These are phyloP conservation scores for Medicago ruthenica DNA, from an alignment of 306 rosid species.

Conservation along the genomic window DNA sequence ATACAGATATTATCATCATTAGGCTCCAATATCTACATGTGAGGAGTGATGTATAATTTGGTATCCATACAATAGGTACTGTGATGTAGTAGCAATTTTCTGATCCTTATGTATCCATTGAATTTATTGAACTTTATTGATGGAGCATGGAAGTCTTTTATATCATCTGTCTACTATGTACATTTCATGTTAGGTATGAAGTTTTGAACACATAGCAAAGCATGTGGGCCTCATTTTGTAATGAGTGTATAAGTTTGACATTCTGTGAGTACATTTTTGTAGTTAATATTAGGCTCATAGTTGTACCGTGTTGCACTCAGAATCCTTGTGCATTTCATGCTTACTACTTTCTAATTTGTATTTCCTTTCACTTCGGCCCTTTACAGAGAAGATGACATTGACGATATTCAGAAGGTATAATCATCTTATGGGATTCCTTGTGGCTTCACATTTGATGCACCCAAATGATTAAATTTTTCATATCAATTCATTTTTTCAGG, in stretches of 20 bases:
- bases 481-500: slow-evolving; percentile 75
- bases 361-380: slow-evolving; percentile 34
- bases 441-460: slow-evolving; percentile 30
- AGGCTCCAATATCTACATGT: background rate
- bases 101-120: slow-evolving; percentile 7
- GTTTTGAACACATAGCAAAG: background rate
- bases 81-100: background rate
- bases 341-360: slow-evolving; percentile 38
- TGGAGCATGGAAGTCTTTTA: slow-evolving; percentile 22
- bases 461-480: slow-evolving; percentile 36
- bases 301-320: slow-evolving; percentile 13
- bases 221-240: slow-evolving; percentile 6
- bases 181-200: slow-evolving; percentile 27
- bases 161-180: slow-evolving; percentile 1
- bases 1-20: background rate
- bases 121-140: slow-evolving; percentile 25
- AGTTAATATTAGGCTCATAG: slow-evolving; percentile 15
- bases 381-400: slow-evolving; percentile 97
- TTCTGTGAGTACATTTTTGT: slow-evolving; percentile 1
- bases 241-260: slow-evolving; percentile 23
- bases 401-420: slow-evolving; percentile 95
- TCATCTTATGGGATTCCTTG: slow-evolving; percentile 32
- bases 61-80: slow-evolving; percentile 8
- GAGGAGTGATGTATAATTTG: background rate
- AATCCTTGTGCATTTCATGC: slow-evolving; percentile 38